Conservation (phyloP, 768 basidiomycete species). For the Boletus reticuloceps region DNA sequence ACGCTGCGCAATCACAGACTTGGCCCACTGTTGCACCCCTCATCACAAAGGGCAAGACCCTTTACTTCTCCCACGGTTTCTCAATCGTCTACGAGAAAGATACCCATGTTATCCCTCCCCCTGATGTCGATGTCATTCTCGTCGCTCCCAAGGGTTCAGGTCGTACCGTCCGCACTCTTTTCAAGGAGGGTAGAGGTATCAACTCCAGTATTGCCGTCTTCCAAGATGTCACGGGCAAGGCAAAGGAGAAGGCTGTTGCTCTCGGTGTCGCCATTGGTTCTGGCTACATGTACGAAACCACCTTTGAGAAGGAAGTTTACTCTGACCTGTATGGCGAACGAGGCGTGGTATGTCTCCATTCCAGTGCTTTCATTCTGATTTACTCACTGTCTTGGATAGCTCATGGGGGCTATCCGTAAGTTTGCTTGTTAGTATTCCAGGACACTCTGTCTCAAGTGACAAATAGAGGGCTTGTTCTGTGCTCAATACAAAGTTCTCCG, state of each 20-base stretch:
- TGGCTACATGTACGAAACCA: conserved; percentile 98
- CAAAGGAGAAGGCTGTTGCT: conserved; percentile 95
- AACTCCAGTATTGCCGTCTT: conserved; percentile 93
- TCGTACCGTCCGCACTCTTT: conserved; percentile 97
- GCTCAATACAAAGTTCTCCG: conserved; percentile 98
- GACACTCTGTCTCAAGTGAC: conserved; percentile 3
- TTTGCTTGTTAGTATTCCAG: conserved; percentile 10
- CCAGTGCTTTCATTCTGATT: neutral
- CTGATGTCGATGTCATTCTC: conserved; percentile 97
- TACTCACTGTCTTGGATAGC: conserved; percentile 40
- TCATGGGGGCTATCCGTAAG: conserved; percentile 96
- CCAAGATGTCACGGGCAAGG: conserved; percentile 98
- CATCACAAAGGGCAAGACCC: conserved; percentile 99
- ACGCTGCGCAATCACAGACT: conserved; percentile 97
- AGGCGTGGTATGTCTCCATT: conserved; percentile 77
- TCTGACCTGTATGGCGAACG: conserved; percentile 99
- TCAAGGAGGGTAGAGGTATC: conserved; percentile 99
- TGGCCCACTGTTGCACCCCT: conserved; percentile 89
- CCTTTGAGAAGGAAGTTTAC: conserved; percentile 99
- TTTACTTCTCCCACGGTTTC: conserved; percentile 99
- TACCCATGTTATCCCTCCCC: conserved; percentile 88
- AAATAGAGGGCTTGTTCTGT: conserved; percentile 91
- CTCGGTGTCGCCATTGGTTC: conserved; percentile 93
- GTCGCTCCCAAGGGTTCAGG: conserved; percentile 99
- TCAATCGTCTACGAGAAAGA: conserved; percentile 98